A percentile compares a stretch with the other conserved stretches of the same genome.
phyloP scores from a whole-genome alignment of 805 yeast species.

The Debaryomyces prosopidis region DNA sequence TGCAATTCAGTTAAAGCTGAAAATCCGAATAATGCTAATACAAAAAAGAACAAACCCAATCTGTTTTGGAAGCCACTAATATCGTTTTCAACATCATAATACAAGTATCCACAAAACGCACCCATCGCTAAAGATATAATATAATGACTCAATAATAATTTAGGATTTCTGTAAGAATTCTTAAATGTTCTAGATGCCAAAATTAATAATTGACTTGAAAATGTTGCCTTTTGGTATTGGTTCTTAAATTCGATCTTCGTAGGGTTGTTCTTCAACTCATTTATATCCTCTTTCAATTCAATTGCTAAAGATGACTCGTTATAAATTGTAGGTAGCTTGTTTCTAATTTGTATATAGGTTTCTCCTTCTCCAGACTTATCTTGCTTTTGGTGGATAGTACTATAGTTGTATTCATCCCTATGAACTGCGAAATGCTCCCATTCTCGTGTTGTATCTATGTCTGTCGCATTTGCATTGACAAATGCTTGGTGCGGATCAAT shows the following conservation, averaged over 20 bases:
- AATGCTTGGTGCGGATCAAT: slow-evolving; percentile 30
- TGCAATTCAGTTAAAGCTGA: slow-evolving; percentile 90
- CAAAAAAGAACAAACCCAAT: slow-evolving; percentile 87
- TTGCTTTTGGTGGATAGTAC: slow-evolving; percentile 14
- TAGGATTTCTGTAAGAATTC: slow-evolving; percentile 90
- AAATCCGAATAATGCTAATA: slow-evolving; percentile 90
- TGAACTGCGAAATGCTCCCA: slow-evolving; percentile 88
- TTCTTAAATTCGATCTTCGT: slow-evolving; percentile 24
- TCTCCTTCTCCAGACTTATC: slow-evolving; percentile 22
- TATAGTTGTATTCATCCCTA: slow-evolving; percentile 60
- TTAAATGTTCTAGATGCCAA: slow-evolving; percentile 86
- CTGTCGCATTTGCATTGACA: slow-evolving; percentile 21
- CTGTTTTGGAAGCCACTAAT: slow-evolving; percentile 97
- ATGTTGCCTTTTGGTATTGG: slow-evolving; percentile 52
- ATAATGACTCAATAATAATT: slow-evolving; percentile 82
- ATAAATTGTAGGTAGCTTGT: slow-evolving; percentile 34
- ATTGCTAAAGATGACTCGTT: slow-evolving; percentile 41
- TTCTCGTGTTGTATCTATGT: slow-evolving; percentile 65
- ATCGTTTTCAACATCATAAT: slow-evolving; percentile 81
- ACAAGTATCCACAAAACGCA: slow-evolving; percentile 79
- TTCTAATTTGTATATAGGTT: slow-evolving; percentile 19
- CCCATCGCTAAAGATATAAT: slow-evolving; percentile 76
- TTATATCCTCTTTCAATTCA: slow-evolving; percentile 42
- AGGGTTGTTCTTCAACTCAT: slow-evolving; percentile 22
- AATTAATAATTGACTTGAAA: slow-evolving; percentile 66